phyloP scores from a whole-genome alignment of 2,329 filamentous ascomycete species.

The Talaromyces verruculosus region DNA sequence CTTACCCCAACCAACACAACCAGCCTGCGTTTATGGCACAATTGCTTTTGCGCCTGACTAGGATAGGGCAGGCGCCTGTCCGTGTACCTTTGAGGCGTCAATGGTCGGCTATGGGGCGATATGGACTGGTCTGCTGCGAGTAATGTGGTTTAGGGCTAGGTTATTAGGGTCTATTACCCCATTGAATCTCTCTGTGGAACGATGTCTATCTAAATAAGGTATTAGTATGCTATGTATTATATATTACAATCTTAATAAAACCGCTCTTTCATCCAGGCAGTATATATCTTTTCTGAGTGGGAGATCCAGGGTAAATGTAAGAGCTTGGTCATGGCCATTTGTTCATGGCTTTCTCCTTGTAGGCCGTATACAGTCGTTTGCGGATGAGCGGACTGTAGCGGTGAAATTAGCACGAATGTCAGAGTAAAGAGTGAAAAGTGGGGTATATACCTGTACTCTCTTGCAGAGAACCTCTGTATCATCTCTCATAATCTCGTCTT shows the following conservation, averaged over 20 bases:
- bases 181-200: no score
- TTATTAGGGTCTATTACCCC: neutral
- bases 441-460: conserved; percentile 7
- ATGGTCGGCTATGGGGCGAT: no score
- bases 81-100: neutral
- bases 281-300: conserved; percentile 13
- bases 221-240: neutral
- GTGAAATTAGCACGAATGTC: neutral
- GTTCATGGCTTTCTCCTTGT: conserved; percentile 15
- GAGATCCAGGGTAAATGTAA: neutral
- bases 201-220: neutral
- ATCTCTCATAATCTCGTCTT: conserved; percentile 17
- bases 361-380: conserved; percentile 16
- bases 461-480: conserved; percentile 10
- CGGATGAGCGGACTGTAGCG: conserved; percentile 8
- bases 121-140: neutral
- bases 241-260: conserved; percentile 8
- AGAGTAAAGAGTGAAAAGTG: neutral
- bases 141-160: neutral
- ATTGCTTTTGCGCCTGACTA: neutral
- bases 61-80: neutral
- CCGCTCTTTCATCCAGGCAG: conserved; percentile 18
- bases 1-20: neutral
- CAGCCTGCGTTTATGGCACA: neutral
- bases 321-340: conserved; percentile 13